These are phyloP conservation scores for Vaccinium myrtillus DNA, from an alignment of 148 eudicot species.

Conservation along the genomic window DNA sequence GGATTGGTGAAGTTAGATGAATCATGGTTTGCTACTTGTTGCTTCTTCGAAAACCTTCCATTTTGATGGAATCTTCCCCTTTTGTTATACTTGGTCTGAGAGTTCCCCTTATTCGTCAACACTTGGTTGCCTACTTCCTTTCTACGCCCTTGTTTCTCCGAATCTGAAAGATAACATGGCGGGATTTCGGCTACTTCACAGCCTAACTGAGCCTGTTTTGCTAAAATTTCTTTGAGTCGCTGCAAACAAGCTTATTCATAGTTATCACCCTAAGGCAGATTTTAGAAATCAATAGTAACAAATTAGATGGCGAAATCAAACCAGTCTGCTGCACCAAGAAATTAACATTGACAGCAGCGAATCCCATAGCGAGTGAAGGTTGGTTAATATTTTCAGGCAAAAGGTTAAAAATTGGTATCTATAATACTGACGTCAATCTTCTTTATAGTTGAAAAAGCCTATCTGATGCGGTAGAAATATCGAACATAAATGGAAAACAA, in stretches of 20 bases:
- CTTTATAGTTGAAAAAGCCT: background rate
- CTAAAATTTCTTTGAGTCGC: constrained; percentile 90
- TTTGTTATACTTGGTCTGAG: constrained; percentile 51
- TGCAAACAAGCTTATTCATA: constrained; percentile 29
- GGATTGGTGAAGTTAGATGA: constrained; percentile 25
- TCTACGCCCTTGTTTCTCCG: constrained; percentile 37
- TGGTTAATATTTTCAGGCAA: constrained; percentile 7
- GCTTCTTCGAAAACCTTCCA: constrained; percentile 31
- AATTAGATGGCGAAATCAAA: background rate
- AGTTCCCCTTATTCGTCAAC: constrained; percentile 41
- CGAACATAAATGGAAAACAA: background rate
- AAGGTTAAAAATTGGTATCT: background rate
- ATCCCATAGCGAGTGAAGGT: background rate
- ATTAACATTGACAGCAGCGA: background rate
- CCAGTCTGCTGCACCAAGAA: background rate
- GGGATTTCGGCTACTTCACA: constrained; percentile 97
- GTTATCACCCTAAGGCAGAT: constrained; percentile 1
- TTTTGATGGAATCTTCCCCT: constrained; percentile 44
- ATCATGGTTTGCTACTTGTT: constrained; percentile 24
- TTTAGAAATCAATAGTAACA: background rate
- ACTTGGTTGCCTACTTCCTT: constrained; percentile 32
- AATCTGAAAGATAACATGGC: constrained; percentile 60
- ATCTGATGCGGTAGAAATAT: background rate
- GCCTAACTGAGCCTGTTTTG: constrained; percentile 87
- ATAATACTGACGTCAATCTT: background rate